Conservation (phyloP, 331 rosid species). For the Malus hybrid region DNA sequence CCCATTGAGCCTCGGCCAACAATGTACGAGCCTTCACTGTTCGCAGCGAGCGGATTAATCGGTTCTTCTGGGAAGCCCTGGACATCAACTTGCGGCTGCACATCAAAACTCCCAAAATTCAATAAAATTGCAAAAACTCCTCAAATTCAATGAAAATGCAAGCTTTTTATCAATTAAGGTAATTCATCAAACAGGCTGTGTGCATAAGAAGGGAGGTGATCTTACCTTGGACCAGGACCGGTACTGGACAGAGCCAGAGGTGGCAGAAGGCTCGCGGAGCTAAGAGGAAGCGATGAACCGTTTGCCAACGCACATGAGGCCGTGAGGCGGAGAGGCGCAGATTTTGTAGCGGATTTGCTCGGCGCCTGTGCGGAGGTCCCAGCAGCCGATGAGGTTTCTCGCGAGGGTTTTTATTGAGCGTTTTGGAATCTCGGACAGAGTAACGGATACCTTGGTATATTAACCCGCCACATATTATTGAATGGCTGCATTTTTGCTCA, state of each 20-base stretch:
- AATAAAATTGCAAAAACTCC: constrained; percentile 27
- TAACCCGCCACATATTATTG: too few relatives aligned
- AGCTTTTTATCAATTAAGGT: too few relatives aligned
- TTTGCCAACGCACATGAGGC: constrained; percentile 52
- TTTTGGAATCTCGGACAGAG: background rate
- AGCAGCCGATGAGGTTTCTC: constrained; percentile 41
- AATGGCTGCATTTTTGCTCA: too few relatives aligned
- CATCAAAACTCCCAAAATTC: background rate
- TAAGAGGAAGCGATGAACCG: constrained; percentile 66
- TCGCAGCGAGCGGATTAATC: constrained; percentile 57
- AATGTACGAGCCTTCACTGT: constrained; percentile 36
- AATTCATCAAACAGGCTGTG: too few relatives aligned
- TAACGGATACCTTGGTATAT: too few relatives aligned
- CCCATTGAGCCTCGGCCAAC: constrained; percentile 74
- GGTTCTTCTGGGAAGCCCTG: constrained; percentile 64
- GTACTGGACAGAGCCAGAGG: constrained; percentile 49
- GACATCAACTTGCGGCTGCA: constrained; percentile 75
- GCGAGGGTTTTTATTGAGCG: background rate
- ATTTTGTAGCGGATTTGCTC: constrained; percentile 65
- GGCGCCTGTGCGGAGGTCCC: constrained; percentile 56
- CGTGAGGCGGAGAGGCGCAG: constrained; percentile 56
- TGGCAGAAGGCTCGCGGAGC: constrained; percentile 27
- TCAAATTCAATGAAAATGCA: background rate
- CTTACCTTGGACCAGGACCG: too few relatives aligned
- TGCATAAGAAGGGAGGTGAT: too few relatives aligned